Conservation (phyloP, 106 monocot genomes). For the Xerophyta viscosa region DNA sequence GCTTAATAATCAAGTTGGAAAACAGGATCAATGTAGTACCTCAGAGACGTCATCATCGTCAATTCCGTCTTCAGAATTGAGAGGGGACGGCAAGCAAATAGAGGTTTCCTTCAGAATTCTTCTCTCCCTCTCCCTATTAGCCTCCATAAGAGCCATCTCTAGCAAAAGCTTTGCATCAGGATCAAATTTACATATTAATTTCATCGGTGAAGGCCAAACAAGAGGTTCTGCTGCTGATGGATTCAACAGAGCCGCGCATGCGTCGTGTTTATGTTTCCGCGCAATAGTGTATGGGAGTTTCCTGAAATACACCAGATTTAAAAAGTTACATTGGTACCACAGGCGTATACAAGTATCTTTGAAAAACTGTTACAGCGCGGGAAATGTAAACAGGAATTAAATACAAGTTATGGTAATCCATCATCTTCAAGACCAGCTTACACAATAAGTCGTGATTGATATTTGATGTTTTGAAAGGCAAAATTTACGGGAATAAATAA, state of each 20-base stretch:
- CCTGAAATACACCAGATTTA: constrained; percentile 20
- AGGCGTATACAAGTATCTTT: not conserved
- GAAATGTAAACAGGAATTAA: too few relatives aligned
- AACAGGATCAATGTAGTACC: constrained; percentile 23
- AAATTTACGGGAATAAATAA: too few relatives aligned
- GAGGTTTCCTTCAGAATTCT: constrained; percentile 59
- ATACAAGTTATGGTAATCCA: too few relatives aligned
- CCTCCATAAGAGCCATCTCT: constrained; percentile 75
- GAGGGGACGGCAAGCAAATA: constrained; percentile 37
- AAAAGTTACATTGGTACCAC: not conserved
- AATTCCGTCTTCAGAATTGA: constrained; percentile 34
- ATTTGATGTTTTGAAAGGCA: too few relatives aligned
- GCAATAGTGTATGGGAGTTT: constrained; percentile 75
- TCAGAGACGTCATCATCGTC: constrained; percentile 55
- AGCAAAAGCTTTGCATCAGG: constrained; percentile 64
- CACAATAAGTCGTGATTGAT: too few relatives aligned
- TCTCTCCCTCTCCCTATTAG: constrained; percentile 78
- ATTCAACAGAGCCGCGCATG: constrained; percentile 80
- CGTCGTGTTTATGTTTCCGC: constrained; percentile 54
- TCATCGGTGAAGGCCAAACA: constrained; percentile 88
- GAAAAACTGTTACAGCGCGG: not conserved
- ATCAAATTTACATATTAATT: constrained; percentile 83
- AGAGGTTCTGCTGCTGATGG: constrained; percentile 86
- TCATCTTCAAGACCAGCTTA: too few relatives aligned
- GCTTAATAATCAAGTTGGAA: too few relatives aligned